phyloP scores from a whole-genome alignment of 331 rosid genomes.

The Quercus lobata region DNA sequence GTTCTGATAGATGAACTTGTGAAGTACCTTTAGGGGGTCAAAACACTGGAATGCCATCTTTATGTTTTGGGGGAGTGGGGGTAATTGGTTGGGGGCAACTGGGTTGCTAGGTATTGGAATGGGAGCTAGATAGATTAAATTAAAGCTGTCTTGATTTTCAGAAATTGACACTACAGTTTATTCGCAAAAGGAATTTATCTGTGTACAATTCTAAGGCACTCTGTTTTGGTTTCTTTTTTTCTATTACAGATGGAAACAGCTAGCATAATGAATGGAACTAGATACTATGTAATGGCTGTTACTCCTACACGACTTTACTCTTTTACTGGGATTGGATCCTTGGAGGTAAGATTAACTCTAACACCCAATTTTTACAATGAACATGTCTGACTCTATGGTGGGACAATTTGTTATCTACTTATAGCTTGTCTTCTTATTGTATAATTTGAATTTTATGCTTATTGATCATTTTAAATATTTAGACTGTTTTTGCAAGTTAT shows the following conservation, averaged over 20 bases:
- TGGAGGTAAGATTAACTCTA: conserved; percentile 63
- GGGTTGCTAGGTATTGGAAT: not conserved
- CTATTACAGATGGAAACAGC: conserved; percentile 85
- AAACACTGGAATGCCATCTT: not conserved
- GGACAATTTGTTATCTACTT: conserved; percentile 7
- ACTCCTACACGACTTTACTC: conserved; percentile 93
- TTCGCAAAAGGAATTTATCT: not conserved
- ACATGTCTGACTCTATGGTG: not conserved
- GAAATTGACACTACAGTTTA: not conserved
- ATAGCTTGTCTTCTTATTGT: conserved; percentile 8
- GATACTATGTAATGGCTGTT: conserved; percentile 95
- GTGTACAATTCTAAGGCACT: not conserved
- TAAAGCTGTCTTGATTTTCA: not conserved
- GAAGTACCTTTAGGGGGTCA: not conserved
- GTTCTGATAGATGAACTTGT: not conserved
- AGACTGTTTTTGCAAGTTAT: conserved; percentile 82
- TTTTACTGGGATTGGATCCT: conserved; percentile 75
- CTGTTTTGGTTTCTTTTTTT: conserved; percentile 24
- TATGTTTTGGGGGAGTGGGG: no score
- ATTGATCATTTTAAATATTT: conserved; percentile 32
- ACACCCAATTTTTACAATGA: not conserved
- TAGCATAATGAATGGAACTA: conserved; percentile 64
- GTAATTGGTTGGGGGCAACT: not conserved
- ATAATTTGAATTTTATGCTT: conserved; percentile 15
- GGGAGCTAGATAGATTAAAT: not conserved